Conservation (phyloP, 768 basidiomycete genomes). For the Tricholoma terreum region DNA sequence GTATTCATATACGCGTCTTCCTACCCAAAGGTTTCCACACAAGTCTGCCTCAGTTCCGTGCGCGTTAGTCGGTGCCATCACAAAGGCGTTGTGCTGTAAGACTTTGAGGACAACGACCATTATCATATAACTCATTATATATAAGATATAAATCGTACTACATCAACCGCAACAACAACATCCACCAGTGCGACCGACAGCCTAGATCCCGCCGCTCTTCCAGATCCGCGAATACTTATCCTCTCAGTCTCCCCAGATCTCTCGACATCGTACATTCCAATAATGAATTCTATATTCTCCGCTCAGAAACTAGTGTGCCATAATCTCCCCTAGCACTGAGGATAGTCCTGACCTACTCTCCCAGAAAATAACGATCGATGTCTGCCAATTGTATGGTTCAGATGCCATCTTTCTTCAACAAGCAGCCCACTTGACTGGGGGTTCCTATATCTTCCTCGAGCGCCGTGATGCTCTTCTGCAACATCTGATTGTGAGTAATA, state of each 20-base stretch:
- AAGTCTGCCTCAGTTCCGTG: conserved; percentile 42
- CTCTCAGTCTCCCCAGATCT: conserved; percentile 91
- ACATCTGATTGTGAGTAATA: conserved; percentile 65
- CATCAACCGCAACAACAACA: conserved; percentile 26
- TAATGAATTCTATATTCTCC: conserved; percentile 99
- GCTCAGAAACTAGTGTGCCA: conserved; percentile 87
- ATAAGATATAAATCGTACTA: conserved; percentile 41
- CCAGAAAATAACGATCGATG: conserved; percentile 96
- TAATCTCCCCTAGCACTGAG: conserved; percentile 4
- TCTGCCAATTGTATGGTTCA: conserved; percentile 85
- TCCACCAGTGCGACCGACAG: conserved; percentile 27
- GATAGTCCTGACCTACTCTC: neutral
- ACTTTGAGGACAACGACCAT: neutral
- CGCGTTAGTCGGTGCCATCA: conserved; percentile 83
- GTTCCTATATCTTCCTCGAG: conserved; percentile 85
- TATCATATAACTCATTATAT: neutral
- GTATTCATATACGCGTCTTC: conserved; percentile 23
- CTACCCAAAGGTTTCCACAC: conserved; percentile 12
- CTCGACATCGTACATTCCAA: conserved; percentile 89
- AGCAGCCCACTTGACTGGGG: conserved; percentile 92
- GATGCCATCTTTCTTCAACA: conserved; percentile 97
- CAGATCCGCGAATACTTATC: conserved; percentile 50
- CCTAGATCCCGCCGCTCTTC: conserved; percentile 28
- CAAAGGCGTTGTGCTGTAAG: conserved; percentile 89
- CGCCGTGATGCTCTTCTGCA: conserved; percentile 86